phyloP scores from a whole-genome alignment of 805 yeast species.

The Kuraishia floccosa region DNA sequence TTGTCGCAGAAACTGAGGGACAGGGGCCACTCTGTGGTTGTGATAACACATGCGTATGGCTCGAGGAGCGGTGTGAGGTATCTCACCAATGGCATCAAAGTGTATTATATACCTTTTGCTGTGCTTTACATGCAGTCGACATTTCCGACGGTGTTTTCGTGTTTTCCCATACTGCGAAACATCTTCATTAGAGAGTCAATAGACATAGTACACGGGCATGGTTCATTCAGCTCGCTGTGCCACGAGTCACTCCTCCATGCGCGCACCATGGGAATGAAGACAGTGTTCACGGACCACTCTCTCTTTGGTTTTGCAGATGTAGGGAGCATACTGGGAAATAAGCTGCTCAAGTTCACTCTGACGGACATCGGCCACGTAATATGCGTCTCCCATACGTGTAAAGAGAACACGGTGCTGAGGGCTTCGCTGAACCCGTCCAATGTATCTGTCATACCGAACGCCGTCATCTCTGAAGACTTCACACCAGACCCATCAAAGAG shows the following conservation, averaged over 20 bases:
- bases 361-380: slow-evolving; percentile 87
- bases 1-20: slow-evolving; percentile 72
- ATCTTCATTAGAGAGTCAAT: slow-evolving; percentile 79
- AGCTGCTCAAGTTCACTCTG: slow-evolving; percentile 69
- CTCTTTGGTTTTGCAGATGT: slow-evolving; percentile 88
- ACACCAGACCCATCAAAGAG: slow-evolving; percentile 29
- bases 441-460: slow-evolving; percentile 93
- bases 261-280: slow-evolving; percentile 80
- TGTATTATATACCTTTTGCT: slow-evolving; percentile 78
- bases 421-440: slow-evolving; percentile 68
- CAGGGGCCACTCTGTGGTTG: slow-evolving; percentile 75
- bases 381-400: slow-evolving; percentile 95
- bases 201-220: slow-evolving; percentile 93
- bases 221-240: slow-evolving; percentile 74
- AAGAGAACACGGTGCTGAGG: slow-evolving; percentile 87
- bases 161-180: slow-evolving; percentile 77
- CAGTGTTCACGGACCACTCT: slow-evolving; percentile 94
- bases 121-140: slow-evolving; percentile 78
- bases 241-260: slow-evolving; percentile 92
- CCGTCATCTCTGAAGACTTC: slow-evolving; percentile 80
- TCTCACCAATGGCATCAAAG: slow-evolving; percentile 83
- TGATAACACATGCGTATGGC: slow-evolving; percentile 84
- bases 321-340: slow-evolving; percentile 77
- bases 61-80: slow-evolving; percentile 73
- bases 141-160: slow-evolving; percentile 81